Evolutionary conservation across 23 red algal genomes (phyloP).

Genomic region (Gracilaria caudata): DNA sequence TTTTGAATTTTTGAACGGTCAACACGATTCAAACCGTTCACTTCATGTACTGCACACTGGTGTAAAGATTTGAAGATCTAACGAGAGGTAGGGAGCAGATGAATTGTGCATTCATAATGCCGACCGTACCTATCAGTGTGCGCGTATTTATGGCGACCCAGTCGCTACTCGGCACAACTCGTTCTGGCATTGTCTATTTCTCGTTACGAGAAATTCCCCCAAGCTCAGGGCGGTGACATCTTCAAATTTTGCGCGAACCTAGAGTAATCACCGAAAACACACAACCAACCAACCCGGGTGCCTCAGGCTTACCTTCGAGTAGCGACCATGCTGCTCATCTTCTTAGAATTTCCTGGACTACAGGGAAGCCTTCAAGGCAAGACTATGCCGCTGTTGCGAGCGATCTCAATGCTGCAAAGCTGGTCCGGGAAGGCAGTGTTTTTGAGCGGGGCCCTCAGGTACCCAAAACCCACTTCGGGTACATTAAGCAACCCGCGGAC

Average conservation of each 20-base stretch:
- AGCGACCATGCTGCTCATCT: neutral
- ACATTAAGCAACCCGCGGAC: neutral
- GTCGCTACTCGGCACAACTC: too few species aligned
- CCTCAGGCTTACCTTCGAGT: neutral
- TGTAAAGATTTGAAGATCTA: too few species aligned
- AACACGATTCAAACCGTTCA: too few species aligned
- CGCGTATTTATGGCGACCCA: too few species aligned
- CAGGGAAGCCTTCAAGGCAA: neutral
- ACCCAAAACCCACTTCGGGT: constrained; percentile 6
- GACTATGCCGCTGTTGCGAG: neutral
- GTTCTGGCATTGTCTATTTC: too few species aligned
- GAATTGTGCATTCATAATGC: too few species aligned
- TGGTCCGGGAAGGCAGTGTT: constrained; percentile 14
- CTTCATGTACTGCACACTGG: too few species aligned
- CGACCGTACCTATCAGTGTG: too few species aligned
- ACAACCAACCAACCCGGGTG: too few species aligned
- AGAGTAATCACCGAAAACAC: neutral
- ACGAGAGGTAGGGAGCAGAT: too few species aligned
- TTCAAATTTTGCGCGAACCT: neutral
- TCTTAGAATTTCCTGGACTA: neutral
- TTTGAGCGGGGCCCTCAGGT: constrained; percentile 10
- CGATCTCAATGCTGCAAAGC: constrained; percentile 9
- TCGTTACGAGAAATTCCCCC: too few species aligned
- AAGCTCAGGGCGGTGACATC: neutral
- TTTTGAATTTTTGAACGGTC: too few species aligned